Conservation (phyloP, 2,329 filamentous ascomycete genomes). For the Stenocarpella maydis region DNA sequence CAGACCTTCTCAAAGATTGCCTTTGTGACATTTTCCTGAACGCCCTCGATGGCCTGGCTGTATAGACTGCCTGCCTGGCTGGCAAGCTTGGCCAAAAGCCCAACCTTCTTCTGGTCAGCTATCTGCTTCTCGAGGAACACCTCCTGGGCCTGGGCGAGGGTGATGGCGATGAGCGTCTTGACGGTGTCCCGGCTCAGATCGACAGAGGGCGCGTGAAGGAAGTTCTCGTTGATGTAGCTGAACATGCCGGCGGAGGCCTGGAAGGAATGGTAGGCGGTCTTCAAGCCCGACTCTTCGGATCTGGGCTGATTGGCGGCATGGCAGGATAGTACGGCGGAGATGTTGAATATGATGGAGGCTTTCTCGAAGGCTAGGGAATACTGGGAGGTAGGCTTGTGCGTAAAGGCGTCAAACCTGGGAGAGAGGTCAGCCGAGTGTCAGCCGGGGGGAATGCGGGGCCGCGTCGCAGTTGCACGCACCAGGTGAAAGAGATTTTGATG, state of each 20-base stretch:
- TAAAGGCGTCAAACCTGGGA: constrained; percentile 98
- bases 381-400: constrained; percentile 95
- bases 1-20: constrained; percentile 95
- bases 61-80: constrained; percentile 92
- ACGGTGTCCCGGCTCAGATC: constrained; percentile 95
- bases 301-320: constrained; percentile 94
- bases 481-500: constrained; percentile 98
- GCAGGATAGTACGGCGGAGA: constrained; percentile 94
- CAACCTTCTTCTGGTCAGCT: constrained; percentile 90
- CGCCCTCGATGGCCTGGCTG: constrained; percentile 84
- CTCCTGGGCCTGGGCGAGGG: constrained; percentile 95
- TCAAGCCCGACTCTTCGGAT: constrained; percentile 89
- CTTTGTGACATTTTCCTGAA: constrained; percentile 90
- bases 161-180: constrained; percentile 91
- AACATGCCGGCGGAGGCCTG: constrained; percentile 99
- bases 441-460: too few relatives aligned
- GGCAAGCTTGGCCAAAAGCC: constrained; percentile 88
- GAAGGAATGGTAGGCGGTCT: constrained; percentile 97
- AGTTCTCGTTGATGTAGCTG: constrained; percentile 99
- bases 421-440: constrained; percentile 20
- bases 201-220: constrained; percentile 94
- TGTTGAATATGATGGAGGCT: constrained; percentile 99
- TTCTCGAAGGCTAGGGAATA: constrained; percentile 98
- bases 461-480: constrained; percentile 61
- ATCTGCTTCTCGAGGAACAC: constrained; percentile 98